phyloP scores from a whole-genome alignment of 2,329 filamentous ascomycete genomes.

The Diaporthe vexans region DNA sequence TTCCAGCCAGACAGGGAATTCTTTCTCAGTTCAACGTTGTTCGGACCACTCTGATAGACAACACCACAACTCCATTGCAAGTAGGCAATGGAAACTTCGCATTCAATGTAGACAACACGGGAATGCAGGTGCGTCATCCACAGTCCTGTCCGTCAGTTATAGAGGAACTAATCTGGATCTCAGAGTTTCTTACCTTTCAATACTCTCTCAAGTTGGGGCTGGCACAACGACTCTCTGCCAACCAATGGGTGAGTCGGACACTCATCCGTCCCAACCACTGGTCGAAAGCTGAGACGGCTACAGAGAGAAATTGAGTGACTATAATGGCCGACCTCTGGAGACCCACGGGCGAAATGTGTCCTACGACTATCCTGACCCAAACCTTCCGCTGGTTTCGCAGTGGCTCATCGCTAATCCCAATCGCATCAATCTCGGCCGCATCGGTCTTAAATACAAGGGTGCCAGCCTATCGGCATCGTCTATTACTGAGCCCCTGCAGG shows the following conservation, averaged over 20 bases:
- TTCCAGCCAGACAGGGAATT: background rate
- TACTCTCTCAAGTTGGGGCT: conserved; percentile 52
- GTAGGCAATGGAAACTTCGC: conserved; percentile 63
- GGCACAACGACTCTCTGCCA: conserved; percentile 57
- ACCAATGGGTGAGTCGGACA: conserved; percentile 47
- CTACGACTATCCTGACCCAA: conserved; percentile 54
- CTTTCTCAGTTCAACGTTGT: conserved; percentile 21
- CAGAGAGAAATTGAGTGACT: conserved; percentile 50
- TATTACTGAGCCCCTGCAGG: background rate
- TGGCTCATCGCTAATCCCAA: conserved; percentile 67
- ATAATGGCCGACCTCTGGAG: conserved; percentile 49
- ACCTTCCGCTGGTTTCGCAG: conserved; percentile 57
- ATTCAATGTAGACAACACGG: conserved; percentile 61
- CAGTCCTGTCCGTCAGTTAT: no score
- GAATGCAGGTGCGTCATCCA: conserved; percentile 48
- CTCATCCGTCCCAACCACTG: background rate
- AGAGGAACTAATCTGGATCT: background rate
- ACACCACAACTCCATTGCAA: conserved; percentile 52
- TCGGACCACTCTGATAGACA: conserved; percentile 20
- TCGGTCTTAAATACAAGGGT: conserved; percentile 55
- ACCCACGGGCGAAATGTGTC: conserved; percentile 56
- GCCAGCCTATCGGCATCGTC: conserved; percentile 48
- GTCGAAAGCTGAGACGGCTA: background rate
- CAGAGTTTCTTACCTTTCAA: conserved; percentile 51
- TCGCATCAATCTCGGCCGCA: conserved; percentile 58